These are phyloP conservation scores for Lichtheimia hyalospora DNA, from an alignment of 371 early-diverging fungal species.

Conservation along the genomic window DNA sequence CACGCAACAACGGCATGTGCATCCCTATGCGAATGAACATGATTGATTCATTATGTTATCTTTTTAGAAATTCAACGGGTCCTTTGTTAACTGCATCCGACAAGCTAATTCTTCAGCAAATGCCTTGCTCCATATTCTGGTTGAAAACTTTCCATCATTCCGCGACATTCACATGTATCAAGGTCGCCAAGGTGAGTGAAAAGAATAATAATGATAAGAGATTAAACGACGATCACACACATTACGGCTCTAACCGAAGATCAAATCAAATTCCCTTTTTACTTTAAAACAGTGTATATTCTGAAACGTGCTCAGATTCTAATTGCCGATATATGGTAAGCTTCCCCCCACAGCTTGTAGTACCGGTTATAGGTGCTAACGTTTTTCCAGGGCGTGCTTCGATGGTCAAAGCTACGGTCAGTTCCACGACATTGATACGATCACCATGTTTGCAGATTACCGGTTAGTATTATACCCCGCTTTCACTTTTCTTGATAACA, in stretches of 20 bases:
- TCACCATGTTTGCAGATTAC: conserved; percentile 96
- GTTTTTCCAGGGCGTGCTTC: conserved; percentile 74
- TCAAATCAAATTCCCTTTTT: neutral
- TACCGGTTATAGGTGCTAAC: neutral
- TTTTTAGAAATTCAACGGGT: conserved; percentile 65
- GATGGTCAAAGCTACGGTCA: conserved; percentile 65
- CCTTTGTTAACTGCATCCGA: conserved; percentile 62
- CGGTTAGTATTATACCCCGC: conserved; percentile 37
- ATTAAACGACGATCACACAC: no score
- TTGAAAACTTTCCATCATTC: conserved; percentile 70
- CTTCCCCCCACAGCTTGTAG: neutral
- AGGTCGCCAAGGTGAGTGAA: conserved; percentile 53
- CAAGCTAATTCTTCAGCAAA: conserved; percentile 56
- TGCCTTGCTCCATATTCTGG: conserved; percentile 59
- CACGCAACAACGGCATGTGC: no score
- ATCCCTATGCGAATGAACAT: neutral
- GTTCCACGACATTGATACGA: conserved; percentile 77
- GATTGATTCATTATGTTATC: neutral
- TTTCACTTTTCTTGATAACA: neutral
- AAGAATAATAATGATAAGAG: neutral
- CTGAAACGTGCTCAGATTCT: conserved; percentile 89
- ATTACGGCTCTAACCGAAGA: no score
- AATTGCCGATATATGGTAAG: conserved; percentile 84
- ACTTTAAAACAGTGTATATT: conserved; percentile 52
- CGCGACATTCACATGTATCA: conserved; percentile 66